Conservation (phyloP, 768 basidiomycete species). For the Paxillus involutus region DNA sequence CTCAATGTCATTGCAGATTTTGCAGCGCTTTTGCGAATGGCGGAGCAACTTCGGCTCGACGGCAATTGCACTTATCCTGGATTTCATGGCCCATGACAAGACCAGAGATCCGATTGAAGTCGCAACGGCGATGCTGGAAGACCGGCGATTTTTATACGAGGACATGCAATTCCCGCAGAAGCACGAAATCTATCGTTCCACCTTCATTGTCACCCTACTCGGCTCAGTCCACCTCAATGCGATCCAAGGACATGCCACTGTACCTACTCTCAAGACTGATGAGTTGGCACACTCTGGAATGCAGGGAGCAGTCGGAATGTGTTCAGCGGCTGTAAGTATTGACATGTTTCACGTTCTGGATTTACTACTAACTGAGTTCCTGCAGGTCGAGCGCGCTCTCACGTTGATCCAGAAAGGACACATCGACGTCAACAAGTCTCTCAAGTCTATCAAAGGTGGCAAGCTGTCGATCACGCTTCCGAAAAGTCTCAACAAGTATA, state of each 20-base stretch:
- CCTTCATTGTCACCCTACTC: background rate
- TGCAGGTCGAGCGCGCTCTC: background rate
- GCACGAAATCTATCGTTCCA: background rate
- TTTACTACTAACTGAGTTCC: no score
- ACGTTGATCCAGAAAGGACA: background rate
- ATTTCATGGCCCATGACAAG: background rate
- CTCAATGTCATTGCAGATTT: background rate
- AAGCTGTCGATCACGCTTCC: background rate
- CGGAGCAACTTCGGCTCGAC: slow-evolving; percentile 5
- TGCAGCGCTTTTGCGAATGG: slow-evolving; percentile 1
- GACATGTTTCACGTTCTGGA: background rate
- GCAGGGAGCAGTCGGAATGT: background rate
- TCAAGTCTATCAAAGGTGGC: background rate
- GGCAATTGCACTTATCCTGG: background rate
- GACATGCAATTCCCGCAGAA: background rate
- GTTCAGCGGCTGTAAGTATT: background rate
- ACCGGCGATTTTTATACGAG: background rate
- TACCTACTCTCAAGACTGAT: background rate
- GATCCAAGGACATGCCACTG: background rate
- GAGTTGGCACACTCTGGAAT: background rate
- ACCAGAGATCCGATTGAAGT: background rate
- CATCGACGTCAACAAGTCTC: background rate
- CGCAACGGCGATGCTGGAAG: background rate
- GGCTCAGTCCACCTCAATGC: background rate
- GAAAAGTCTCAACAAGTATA: background rate